Evolutionary conservation across 768 basidiomycete genomes (phyloP).

Genomic region (Neoboletus magnificus): DNA sequence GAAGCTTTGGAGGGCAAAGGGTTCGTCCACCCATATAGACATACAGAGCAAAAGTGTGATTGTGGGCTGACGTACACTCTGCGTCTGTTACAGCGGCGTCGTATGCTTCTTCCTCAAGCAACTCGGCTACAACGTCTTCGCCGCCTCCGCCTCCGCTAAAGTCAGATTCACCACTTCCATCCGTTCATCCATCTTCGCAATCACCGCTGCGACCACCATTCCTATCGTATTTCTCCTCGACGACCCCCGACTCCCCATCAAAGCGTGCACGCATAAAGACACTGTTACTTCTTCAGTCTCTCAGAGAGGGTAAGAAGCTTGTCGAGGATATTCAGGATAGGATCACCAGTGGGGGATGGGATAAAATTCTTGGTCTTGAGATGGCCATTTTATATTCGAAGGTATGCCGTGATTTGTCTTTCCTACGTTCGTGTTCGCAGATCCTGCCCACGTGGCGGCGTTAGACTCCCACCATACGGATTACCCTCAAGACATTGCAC

Average conservation of each 20-base stretch:
- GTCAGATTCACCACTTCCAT: neutral
- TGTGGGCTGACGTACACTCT: neutral
- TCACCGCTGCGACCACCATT: constrained; percentile 20
- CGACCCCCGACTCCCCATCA: constrained; percentile 73
- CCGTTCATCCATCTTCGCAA: constrained; percentile 1
- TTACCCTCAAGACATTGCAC: constrained; percentile 63
- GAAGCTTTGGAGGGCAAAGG: constrained; percentile 72
- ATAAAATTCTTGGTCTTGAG: constrained; percentile 65
- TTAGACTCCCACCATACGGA: constrained; percentile 13
- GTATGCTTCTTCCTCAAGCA: constrained; percentile 41
- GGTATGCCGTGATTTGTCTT: constrained; percentile 36
- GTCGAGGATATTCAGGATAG: constrained; percentile 19
- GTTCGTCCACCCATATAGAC: constrained; percentile 31
- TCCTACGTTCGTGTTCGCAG: neutral
- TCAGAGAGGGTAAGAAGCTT: constrained; percentile 15
- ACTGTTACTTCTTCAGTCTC: constrained; percentile 67
- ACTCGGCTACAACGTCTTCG: neutral
- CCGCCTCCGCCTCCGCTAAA: constrained; percentile 11
- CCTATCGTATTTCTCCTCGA: constrained; percentile 74
- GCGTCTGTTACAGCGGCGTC: constrained; percentile 42
- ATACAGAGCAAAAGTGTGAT: neutral
- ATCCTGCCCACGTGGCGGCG: neutral
- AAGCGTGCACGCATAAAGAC: constrained; percentile 73
- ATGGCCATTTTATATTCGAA: constrained; percentile 76
- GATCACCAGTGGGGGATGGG: constrained; percentile 26